These are phyloP conservation scores for Fusarium sp. DNA, from an alignment of 2,329 filamentous ascomycete genomes.

Conservation along the genomic window DNA sequence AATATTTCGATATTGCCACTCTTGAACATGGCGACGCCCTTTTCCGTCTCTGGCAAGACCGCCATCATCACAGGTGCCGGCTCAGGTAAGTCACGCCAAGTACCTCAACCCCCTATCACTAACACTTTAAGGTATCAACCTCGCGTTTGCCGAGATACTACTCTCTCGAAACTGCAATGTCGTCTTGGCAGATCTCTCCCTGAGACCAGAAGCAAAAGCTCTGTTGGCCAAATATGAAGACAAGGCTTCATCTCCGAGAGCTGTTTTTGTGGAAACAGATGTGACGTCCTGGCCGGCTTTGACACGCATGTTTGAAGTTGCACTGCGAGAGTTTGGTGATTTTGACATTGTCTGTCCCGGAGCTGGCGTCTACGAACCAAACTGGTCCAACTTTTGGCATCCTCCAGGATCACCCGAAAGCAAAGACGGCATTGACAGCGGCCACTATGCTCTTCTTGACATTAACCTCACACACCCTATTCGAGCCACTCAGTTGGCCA, in stretches of 20 bases:
- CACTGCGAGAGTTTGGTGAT: conserved; percentile 51
- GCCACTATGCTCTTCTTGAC: conserved; percentile 52
- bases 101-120: not conserved
- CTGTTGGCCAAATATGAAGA: conserved; percentile 45
- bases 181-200: conserved; percentile 56
- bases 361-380: conserved; percentile 61
- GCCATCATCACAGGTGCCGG: conserved; percentile 38
- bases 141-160: conserved; percentile 58
- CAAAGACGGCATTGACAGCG: conserved; percentile 45
- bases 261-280: conserved; percentile 58
- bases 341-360: conserved; percentile 59
- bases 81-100: conserved; percentile 4
- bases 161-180: conserved; percentile 58
- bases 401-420: conserved; percentile 52
- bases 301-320: conserved; percentile 48
- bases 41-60: conserved; percentile 37
- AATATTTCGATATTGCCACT: not conserved
- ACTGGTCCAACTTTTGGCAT: conserved; percentile 57
- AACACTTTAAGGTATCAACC: conserved; percentile 22
- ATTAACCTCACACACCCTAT: conserved; percentile 58
- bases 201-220: conserved; percentile 56
- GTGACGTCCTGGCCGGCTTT: conserved; percentile 58
- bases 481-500: conserved; percentile 54
- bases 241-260: conserved; percentile 42
- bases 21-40: conserved; percentile 20